Evolutionary conservation across 768 basidiomycete species (phyloP).

Genomic region (Rhizopogon vinicolor): DNA sequence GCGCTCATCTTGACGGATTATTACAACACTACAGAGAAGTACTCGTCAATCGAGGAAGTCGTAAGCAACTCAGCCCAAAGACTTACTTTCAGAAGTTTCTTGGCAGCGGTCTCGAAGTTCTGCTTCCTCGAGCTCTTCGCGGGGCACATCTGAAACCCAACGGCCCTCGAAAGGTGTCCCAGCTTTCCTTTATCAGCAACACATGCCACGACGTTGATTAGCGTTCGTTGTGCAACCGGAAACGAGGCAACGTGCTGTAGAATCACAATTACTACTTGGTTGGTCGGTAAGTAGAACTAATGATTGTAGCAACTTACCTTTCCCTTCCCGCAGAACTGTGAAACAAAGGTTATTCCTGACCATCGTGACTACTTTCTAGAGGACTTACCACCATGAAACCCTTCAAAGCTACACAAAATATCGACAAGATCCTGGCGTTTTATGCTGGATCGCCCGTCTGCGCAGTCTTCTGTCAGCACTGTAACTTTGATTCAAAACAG

Average conservation of each 20-base stretch:
- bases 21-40: slow-evolving; percentile 26
- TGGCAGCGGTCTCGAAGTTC: slow-evolving; percentile 34
- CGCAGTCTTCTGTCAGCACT: slow-evolving; percentile 11
- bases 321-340: slow-evolving; percentile 11
- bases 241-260: slow-evolving; percentile 35
- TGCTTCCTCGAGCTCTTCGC: slow-evolving; percentile 28
- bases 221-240: slow-evolving; percentile 31
- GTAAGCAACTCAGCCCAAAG: not conserved
- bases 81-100: slow-evolving; percentile 23
- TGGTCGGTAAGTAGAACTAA: not conserved
- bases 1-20: slow-evolving; percentile 37
- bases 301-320: slow-evolving; percentile 1
- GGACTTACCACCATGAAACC: slow-evolving; percentile 17
- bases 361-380: slow-evolving; percentile 2
- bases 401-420: slow-evolving; percentile 12
- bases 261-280: not conserved
- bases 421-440: slow-evolving; percentile 19
- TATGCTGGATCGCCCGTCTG: slow-evolving; percentile 8
- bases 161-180: slow-evolving; percentile 28
- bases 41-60: not conserved
- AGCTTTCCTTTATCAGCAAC: slow-evolving; percentile 21
- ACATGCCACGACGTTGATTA: slow-evolving; percentile 33
- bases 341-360: slow-evolving; percentile 6
- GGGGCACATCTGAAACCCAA: slow-evolving; percentile 23
- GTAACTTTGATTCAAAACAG: slow-evolving; percentile 19